These are phyloP conservation scores for Dactylonectria estremocensis DNA, from an alignment of 2,329 filamentous ascomycete genomes.

Conservation along the genomic window DNA sequence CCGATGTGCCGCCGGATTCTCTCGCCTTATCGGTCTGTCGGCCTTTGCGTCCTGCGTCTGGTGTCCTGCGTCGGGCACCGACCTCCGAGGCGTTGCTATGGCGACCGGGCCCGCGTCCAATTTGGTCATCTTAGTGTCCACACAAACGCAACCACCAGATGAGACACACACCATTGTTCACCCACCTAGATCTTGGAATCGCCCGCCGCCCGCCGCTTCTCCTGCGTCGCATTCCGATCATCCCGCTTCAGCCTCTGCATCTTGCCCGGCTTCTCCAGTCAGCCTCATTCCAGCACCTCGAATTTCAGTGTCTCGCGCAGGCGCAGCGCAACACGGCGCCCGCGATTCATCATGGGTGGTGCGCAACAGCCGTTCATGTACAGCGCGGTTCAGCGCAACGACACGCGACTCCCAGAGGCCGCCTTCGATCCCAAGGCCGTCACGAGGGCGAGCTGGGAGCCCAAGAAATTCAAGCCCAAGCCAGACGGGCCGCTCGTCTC, in stretches of 20 bases:
- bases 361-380: slow-evolving; percentile 79
- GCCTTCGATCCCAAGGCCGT: slow-evolving; percentile 91
- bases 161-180: slow-evolving; percentile 35
- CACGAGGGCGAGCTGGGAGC: slow-evolving; percentile 83
- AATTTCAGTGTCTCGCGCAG: neutral
- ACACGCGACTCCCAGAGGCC: slow-evolving; percentile 67
- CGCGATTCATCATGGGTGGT: slow-evolving; percentile 46
- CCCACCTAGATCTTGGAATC: slow-evolving; percentile 11
- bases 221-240: slow-evolving; percentile 14
- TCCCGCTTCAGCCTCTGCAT: neutral
- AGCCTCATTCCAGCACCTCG: slow-evolving; percentile 21
- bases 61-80: slow-evolving; percentile 27
- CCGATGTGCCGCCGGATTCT: slow-evolving; percentile 1
- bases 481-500: slow-evolving; percentile 82
- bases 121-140: slow-evolving; percentile 19
- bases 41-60: neutral
- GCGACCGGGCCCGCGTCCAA: slow-evolving; percentile 37
- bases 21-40: slow-evolving; percentile 20
- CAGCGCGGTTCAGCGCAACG: slow-evolving; percentile 65
- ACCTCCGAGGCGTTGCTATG: slow-evolving; percentile 46
- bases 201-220: neutral
- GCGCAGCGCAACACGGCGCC: slow-evolving; percentile 32
- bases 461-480: slow-evolving; percentile 74
- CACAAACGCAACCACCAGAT: slow-evolving; percentile 33
- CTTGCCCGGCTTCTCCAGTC: slow-evolving; percentile 6